Evolutionary conservation across 2,329 filamentous ascomycete genomes (phyloP).

Genomic region (Lasiodiplodia sp.): DNA sequence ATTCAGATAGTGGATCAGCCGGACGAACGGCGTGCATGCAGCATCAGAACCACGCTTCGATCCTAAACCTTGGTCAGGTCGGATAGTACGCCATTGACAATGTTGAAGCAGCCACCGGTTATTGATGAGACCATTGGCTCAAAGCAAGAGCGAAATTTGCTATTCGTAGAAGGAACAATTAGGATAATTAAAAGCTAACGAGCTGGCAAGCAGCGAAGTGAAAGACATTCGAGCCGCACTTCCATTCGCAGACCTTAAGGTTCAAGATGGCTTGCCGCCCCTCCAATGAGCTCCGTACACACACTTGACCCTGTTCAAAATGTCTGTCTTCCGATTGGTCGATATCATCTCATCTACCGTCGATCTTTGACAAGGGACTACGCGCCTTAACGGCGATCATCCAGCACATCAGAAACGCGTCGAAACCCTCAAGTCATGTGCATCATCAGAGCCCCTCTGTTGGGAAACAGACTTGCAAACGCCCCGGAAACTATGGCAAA

Average conservation of each 20-base stretch:
- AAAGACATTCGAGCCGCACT: not conserved
- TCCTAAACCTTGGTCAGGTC: no score
- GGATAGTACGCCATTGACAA: no score
- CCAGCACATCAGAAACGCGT: not conserved
- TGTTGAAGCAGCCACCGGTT: no score
- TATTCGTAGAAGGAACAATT: no score
- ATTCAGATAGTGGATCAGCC: no score
- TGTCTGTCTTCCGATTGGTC: not conserved
- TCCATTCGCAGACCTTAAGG: not conserved
- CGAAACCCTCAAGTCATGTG: not conserved
- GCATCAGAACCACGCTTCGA: no score
- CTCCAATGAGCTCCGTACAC: not conserved
- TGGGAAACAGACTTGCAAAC: not conserved
- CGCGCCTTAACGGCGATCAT: not conserved
- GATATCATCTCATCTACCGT: not conserved
- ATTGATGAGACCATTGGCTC: no score
- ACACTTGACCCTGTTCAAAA: not conserved
- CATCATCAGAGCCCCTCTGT: not conserved
- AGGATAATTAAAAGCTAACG: not conserved
- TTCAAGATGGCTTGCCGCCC: not conserved
- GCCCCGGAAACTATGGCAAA: not conserved
- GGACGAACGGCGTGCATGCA: no score
- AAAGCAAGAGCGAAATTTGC: no score
- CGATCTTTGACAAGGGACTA: not conserved
- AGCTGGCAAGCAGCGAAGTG: not conserved